Evolutionary conservation across 2,329 filamentous ascomycete genomes (phyloP).

Genomic region (Aspergillus candidus): DNA sequence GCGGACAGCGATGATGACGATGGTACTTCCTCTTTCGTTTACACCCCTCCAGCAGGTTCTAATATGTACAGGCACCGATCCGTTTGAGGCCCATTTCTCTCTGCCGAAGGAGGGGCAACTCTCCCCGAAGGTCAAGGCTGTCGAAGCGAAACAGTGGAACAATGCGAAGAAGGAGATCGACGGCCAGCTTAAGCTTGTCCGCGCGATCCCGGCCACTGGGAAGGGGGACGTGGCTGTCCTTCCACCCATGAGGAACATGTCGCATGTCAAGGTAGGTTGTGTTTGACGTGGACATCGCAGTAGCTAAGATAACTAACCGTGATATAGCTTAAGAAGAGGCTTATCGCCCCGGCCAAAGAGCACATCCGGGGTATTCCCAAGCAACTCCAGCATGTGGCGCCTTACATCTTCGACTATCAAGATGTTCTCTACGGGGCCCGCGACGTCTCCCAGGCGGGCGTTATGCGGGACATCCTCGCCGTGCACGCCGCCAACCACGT

Average conservation of each 20-base stretch:
- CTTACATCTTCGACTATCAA: slow-evolving; percentile 72
- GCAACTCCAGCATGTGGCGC: slow-evolving; percentile 60
- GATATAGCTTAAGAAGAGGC: slow-evolving; percentile 64
- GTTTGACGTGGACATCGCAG: neutral
- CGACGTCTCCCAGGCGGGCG: slow-evolving; percentile 60
- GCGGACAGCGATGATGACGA: slow-evolving; percentile 34
- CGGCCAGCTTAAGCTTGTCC: slow-evolving; percentile 28
- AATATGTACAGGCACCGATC: slow-evolving; percentile 50
- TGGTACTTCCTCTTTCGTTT: slow-evolving; percentile 29
- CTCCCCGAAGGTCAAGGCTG: slow-evolving; percentile 44
- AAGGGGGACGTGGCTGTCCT: slow-evolving; percentile 20
- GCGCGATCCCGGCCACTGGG: slow-evolving; percentile 24
- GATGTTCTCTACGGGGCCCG: slow-evolving; percentile 74
- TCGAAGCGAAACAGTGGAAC: slow-evolving; percentile 46
- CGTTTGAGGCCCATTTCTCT: slow-evolving; percentile 76
- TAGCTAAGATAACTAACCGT: slow-evolving; percentile 16
- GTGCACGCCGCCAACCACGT: slow-evolving; percentile 88
- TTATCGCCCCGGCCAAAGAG: slow-evolving; percentile 51
- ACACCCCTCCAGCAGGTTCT: slow-evolving; percentile 30
- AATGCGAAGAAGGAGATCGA: slow-evolving; percentile 34
- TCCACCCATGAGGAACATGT: slow-evolving; percentile 25
- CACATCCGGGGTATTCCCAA: slow-evolving; percentile 54
- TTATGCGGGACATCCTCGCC: slow-evolving; percentile 65
- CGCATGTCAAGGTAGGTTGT: slow-evolving; percentile 30
- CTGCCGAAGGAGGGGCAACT: slow-evolving; percentile 58